Percentiles rank a stretch among this genome's conserved stretches.
Conservation (phyloP, 2,329 filamentous ascomycete species). For the Alternaria gaisen region DNA sequence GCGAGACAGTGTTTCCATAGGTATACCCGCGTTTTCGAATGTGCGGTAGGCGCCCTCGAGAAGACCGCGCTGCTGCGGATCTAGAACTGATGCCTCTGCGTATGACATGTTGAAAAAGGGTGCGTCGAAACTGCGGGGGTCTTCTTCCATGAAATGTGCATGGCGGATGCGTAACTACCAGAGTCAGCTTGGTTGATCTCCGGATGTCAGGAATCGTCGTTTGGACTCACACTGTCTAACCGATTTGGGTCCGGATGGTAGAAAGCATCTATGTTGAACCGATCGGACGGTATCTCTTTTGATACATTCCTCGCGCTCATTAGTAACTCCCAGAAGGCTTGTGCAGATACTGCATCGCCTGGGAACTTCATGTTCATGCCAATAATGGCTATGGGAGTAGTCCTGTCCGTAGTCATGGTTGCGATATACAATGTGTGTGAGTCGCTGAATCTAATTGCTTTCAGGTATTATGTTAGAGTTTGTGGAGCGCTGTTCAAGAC, state of each 20-base stretch:
- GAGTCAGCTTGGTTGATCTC: neutral
- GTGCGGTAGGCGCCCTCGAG: conserved; percentile 35
- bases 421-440: neutral
- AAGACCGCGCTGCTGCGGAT: conserved; percentile 33
- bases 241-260: conserved; percentile 15
- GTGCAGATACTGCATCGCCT: conserved; percentile 17
- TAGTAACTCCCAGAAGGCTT: conserved; percentile 29
- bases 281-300: conserved; percentile 20
- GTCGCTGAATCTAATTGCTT: neutral
- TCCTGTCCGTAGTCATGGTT: conserved; percentile 7
- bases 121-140: conserved; percentile 28
- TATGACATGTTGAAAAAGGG: conserved; percentile 26
- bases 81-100: conserved; percentile 15
- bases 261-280: conserved; percentile 24
- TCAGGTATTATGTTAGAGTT: neutral
- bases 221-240: conserved; percentile 10
- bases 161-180: neutral
- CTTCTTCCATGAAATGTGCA: conserved; percentile 25
- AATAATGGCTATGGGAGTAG: conserved; percentile 17
- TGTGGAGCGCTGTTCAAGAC: neutral
- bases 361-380: conserved; percentile 20
- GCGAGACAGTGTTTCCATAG: conserved; percentile 12
- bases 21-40: conserved; percentile 31
- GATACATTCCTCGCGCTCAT: conserved; percentile 8
- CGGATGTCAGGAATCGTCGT: neutral